Evolutionary conservation across 2,329 filamentous ascomycete species (phyloP), one percentile per base, ranked within the genome.

Genomic region (Aspergillus novoparasiticus): DNA sequence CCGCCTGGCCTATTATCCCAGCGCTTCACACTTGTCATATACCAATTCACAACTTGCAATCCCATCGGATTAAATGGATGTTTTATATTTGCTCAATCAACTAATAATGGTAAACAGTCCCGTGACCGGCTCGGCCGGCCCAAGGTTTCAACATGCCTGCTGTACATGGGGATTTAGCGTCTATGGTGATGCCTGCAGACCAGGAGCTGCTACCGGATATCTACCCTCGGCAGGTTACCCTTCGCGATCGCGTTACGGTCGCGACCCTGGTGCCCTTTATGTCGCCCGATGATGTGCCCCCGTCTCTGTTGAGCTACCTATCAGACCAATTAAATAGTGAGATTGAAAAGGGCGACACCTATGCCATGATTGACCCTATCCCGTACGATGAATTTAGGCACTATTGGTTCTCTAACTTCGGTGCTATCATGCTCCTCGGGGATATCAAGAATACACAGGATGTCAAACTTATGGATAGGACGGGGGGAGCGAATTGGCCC

Each of bases 351-450:
- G 93, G 93, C 61, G 93, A 96, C 76, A 96, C 93, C 1, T 96
- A 96, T 77, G 92, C 93, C 26, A 94, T 96, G 90, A 87, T 90
- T 71, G 89, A 94, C 58, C 83, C 88, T 21, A 87, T 96, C 78
- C 82, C 89, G 5, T 81, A 90, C n/a, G 87, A 91, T 23, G 86
- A 85, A 66, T 97, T 96, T 74, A 89, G 89, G 11, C 82, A 86
- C 59, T 95, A 96, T 80, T 97, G 93, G 93, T 94, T 97, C 76
- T 90, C 92, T 72, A 93, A 93, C 78, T 96, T 96, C 73, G 92
- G 87, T 54, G 92, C 91, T 56, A 88, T 96, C 75, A 95, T 96
- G 92, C 83, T 96, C 26, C 83, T 95, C 48, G 93, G 93, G 61
- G 87, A 90, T 71, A 87, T 94, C 62, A 85, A 87, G 58, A 84